phyloP scores from a whole-genome alignment of 148 eudicot species.

The Spergularia bocconei region DNA sequence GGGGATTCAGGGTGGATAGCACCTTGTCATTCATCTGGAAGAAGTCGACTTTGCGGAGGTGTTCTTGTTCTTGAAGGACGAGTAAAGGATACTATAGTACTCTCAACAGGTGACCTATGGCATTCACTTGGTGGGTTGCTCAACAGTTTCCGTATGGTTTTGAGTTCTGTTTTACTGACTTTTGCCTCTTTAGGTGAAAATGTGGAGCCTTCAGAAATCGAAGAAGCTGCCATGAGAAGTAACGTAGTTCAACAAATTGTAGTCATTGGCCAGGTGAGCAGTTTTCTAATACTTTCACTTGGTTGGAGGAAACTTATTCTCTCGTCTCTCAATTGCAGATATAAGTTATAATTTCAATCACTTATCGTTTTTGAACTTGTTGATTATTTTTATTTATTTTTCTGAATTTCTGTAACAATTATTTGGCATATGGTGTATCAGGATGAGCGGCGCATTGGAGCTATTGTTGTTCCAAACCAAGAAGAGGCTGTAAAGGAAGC shows the following conservation, averaged over 20 bases:
- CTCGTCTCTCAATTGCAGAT: neutral
- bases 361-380: neutral
- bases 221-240: slow-evolving; percentile 92
- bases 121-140: neutral
- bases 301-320: neutral
- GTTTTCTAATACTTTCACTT: neutral
- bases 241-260: slow-evolving; percentile 77
- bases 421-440: neutral
- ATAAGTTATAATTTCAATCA: neutral
- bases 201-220: slow-evolving; percentile 90
- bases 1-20: slow-evolving; percentile 98
- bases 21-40: slow-evolving; percentile 74
- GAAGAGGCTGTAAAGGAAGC: slow-evolving; percentile 62
- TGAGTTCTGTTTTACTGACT: neutral
- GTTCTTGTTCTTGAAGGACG: slow-evolving; percentile 92
- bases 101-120: slow-evolving; percentile 62
- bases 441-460: slow-evolving; percentile 77
- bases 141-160: neutral
- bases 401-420: neutral
- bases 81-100: slow-evolving; percentile 96
- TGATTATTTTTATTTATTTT: neutral
- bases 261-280: slow-evolving; percentile 81
- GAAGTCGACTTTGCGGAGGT: slow-evolving; percentile 84
- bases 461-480: slow-evolving; percentile 82
- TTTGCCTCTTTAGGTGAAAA: slow-evolving; percentile 62